Conservation (phyloP, 768 basidiomycete species). For the Russula lepida region DNA sequence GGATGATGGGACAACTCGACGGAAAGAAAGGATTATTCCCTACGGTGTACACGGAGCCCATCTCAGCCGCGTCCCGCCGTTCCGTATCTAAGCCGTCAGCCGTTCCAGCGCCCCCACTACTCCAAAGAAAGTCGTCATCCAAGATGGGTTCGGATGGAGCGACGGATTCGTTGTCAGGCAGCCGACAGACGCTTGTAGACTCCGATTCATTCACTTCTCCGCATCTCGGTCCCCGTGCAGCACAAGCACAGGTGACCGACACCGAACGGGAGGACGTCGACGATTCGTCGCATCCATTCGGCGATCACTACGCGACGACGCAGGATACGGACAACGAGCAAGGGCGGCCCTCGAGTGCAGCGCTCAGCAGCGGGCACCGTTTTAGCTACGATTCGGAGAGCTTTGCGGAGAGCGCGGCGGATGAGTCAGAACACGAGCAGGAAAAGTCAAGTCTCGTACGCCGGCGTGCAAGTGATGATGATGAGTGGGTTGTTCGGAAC, state of each 20-base stretch:
- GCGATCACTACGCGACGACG: slow-evolving; percentile 37
- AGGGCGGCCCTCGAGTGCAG: slow-evolving; percentile 24
- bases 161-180: slow-evolving; percentile 9
- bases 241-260: slow-evolving; percentile 26
- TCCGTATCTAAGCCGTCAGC: slow-evolving; percentile 24
- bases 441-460: slow-evolving; percentile 33
- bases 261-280: slow-evolving; percentile 24
- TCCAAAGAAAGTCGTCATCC: slow-evolving; percentile 11
- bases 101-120: neutral
- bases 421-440: slow-evolving; percentile 36
- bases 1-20: slow-evolving; percentile 80
- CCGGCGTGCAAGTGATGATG: slow-evolving; percentile 20
- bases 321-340: slow-evolving; percentile 15
- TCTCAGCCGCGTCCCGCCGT: slow-evolving; percentile 28
- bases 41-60: slow-evolving; percentile 55
- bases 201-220: slow-evolving; percentile 37
- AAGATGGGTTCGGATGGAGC: neutral
- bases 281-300: slow-evolving; percentile 44
- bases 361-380: slow-evolving; percentile 36
- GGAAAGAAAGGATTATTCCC: slow-evolving; percentile 80
- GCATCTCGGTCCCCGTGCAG: slow-evolving; percentile 36
- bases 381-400: slow-evolving; percentile 33
- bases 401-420: slow-evolving; percentile 34
- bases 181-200: slow-evolving; percentile 16
- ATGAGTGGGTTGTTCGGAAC: slow-evolving; percentile 8